Base-by-base conservation (phyloP, 179 eudicot species). In the Drosera spatulata region DNA sequence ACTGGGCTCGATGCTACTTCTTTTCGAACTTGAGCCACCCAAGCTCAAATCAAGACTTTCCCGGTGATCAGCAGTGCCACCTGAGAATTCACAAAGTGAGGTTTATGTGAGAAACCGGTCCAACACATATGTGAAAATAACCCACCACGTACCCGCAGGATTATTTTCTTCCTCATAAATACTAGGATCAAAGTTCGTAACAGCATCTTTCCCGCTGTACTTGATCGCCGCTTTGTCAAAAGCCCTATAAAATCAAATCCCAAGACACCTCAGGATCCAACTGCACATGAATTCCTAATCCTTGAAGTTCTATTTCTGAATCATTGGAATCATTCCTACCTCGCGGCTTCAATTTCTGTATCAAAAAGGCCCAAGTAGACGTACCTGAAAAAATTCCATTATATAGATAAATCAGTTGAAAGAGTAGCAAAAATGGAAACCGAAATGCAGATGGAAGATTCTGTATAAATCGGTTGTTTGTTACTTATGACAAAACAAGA, bases 141-240 rank as follows among this genome's bases (percentile, higher is more conserved):
- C 3, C n/a, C 2, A 11, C n/a, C 53, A 52, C 55, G 42, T 40
- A 66, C 70, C 70, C 37, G 37, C 39, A 12, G 51, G 42, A 66
- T 73, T 80, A 15, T 79, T 74, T 65, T 87, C 97, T 64, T 86
- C 84, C 37, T 77, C 81, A 40, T 87, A 89, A 58, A 76, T 82
- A 69, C 73, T 82, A 4, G 88, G 80, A 80, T 87, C 95, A 59
- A 89, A 89, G 61, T 89, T 89, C 37, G 97, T 89, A n/a, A 89
- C 95, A 13, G 95, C 97, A 39, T 89, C 97, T 65, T 84, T 89
- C 39, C 97, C 97, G 50, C 80, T 87, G 43, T 86, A 82, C 65
- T 80, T 89, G 6, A 89, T 87, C 0, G 95, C 97, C 11, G 95
- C 91, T 78, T 87, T 89, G 63, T 89, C 97, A 71, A 86, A 89